phyloP scores from a whole-genome alignment of 176 grass and related monocot species.

The Eragrostis nindensis region DNA sequence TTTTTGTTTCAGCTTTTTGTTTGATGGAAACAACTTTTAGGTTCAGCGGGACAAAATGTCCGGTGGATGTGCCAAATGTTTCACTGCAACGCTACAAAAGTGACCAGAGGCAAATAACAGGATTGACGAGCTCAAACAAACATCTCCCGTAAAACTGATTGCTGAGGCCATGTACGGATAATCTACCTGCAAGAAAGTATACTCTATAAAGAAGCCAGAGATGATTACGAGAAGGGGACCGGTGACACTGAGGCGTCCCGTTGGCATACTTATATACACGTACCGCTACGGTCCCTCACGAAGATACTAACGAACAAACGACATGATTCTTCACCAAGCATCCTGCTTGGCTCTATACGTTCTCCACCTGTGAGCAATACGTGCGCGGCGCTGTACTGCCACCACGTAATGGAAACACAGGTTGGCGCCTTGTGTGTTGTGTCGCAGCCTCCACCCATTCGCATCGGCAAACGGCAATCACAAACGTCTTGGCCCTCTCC shows the following conservation, averaged over 20 bases:
- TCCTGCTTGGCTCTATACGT: not conserved
- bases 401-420: conserved; percentile 23
- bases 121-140: no score
- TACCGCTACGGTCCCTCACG: not conserved
- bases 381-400: not conserved
- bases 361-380: not conserved
- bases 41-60: not conserved
- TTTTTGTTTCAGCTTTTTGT: no score
- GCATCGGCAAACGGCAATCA: not conserved
- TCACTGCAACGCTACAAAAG: not conserved
- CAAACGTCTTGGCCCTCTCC: no score
- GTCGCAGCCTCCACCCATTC: not conserved
- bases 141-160: no score
- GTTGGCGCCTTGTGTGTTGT: conserved; percentile 1
- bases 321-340: not conserved
- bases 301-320: not conserved
- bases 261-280: conserved; percentile 23
- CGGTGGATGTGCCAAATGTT: not conserved
- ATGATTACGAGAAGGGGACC: not conserved
- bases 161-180: no score
- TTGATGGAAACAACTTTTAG: not conserved
- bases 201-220: not conserved
- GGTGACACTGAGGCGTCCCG: not conserved
- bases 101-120: no score
- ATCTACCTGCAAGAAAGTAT: no score